These are phyloP conservation scores for Luzula sylvatica DNA, from an alignment of 176 grass and related monocot genomes.

Conservation along the genomic window DNA sequence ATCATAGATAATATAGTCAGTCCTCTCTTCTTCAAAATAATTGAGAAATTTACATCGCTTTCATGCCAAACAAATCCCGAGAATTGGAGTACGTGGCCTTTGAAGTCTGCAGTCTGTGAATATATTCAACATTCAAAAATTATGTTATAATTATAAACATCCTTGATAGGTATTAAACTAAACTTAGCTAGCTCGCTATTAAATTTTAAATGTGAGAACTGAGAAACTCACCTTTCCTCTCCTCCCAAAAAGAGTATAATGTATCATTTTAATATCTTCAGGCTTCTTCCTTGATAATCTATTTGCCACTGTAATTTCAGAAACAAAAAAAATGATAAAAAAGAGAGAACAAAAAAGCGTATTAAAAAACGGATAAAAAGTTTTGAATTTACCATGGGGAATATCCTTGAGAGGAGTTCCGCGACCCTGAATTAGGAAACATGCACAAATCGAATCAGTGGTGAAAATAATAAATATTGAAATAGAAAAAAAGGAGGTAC, in stretches of 20 bases:
- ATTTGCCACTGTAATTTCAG: slow-evolving; percentile 44
- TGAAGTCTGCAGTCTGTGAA: slow-evolving; percentile 51
- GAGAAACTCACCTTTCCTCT: slow-evolving; percentile 74
- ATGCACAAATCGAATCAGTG: too few relatives aligned
- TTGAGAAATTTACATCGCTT: slow-evolving; percentile 40
- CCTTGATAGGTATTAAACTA: slow-evolving; percentile 1
- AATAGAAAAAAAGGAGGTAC: slow-evolving; percentile 26
- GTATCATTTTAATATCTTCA: slow-evolving; percentile 80
- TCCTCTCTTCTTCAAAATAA: too few relatives aligned
- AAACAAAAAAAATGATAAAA: slow-evolving; percentile 12
- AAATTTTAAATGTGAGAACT: background rate
- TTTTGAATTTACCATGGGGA: slow-evolving; percentile 51
- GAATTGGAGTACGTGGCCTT: slow-evolving; percentile 45
- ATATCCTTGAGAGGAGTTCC: slow-evolving; percentile 95
- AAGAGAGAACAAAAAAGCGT: slow-evolving; percentile 14
- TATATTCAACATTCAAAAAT: background rate
- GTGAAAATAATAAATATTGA: slow-evolving; percentile 18
- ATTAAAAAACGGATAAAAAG: background rate
- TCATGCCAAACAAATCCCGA: slow-evolving; percentile 61
- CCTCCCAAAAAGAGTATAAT: slow-evolving; percentile 87
- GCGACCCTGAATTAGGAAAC: slow-evolving; percentile 50
- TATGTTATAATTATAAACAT: background rate
- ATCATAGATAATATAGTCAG: too few relatives aligned
- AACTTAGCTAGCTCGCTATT: too few relatives aligned
- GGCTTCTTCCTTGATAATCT: slow-evolving; percentile 80